Evolutionary conservation across 164 flowering plant species (phyloP).

Genomic region (Houttuynia cordata): DNA sequence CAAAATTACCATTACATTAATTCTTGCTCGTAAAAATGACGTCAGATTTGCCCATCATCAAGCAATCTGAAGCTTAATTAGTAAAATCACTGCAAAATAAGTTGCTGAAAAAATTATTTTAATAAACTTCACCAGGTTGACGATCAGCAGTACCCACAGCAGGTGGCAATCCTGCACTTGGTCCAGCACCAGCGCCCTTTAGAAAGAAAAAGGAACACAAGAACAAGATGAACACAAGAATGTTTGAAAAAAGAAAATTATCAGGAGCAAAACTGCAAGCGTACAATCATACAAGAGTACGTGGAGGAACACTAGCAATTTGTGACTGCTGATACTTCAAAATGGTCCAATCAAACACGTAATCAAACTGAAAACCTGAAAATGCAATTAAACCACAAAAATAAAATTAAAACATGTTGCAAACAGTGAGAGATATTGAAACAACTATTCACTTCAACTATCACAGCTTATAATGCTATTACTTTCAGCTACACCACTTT

Average conservation of each 20-base stretch:
- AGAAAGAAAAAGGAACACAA: constrained; percentile 2
- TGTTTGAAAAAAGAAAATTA: neutral
- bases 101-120: neutral
- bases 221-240: constrained; percentile 1
- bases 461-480: too few relatives aligned
- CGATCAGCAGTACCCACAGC: constrained; percentile 40
- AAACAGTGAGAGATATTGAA: too few relatives aligned
- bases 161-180: constrained; percentile 59
- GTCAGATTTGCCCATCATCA: neutral
- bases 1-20: constrained; percentile 14
- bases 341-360: constrained; percentile 89
- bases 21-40: neutral
- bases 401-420: too few relatives aligned
- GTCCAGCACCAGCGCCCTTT: constrained; percentile 54
- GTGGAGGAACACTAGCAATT: constrained; percentile 55
- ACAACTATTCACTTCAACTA: too few relatives aligned
- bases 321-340: constrained; percentile 86
- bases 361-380: constrained; percentile 85
- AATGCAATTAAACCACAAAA: neutral
- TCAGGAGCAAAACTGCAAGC: too few relatives aligned
- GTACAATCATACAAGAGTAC: constrained; percentile 38
- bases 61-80: too few relatives aligned
- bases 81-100: neutral
- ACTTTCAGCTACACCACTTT: too few relatives aligned
- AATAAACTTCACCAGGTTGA: constrained; percentile 25